Percentiles rank a stretch among this genome's conserved stretches.
These are phyloP conservation scores for Fusarium sp. DNA, from an alignment of 2,329 filamentous ascomycete species.

Conservation along the genomic window DNA sequence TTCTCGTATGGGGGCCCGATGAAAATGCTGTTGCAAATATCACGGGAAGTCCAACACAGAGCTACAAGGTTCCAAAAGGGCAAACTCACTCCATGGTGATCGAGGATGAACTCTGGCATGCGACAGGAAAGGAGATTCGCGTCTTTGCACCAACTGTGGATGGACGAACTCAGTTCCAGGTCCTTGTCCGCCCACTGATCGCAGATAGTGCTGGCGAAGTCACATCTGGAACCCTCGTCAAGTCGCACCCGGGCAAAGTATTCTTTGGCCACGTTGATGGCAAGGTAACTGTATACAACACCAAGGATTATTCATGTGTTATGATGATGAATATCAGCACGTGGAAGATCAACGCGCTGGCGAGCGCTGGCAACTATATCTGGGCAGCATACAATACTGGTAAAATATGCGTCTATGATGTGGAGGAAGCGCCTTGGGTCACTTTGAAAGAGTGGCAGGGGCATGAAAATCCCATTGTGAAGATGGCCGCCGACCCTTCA, in stretches of 20 bases:
- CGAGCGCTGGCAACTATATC: slow-evolving; percentile 81
- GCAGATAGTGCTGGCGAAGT: slow-evolving; percentile 85
- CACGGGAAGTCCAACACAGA: slow-evolving; percentile 74
- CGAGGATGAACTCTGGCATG: slow-evolving; percentile 88
- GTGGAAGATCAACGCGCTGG: slow-evolving; percentile 93
- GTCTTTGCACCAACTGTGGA: slow-evolving; percentile 80
- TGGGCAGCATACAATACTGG: slow-evolving; percentile 97
- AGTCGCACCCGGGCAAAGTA: slow-evolving; percentile 78
- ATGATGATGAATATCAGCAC: slow-evolving; percentile 85
- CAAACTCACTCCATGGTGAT: slow-evolving; percentile 91
- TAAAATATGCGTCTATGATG: slow-evolving; percentile 93
- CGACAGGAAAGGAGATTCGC: slow-evolving; percentile 85
- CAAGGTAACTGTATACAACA: slow-evolving; percentile 93
- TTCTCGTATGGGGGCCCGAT: slow-evolving; percentile 89
- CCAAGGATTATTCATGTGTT: slow-evolving; percentile 79
- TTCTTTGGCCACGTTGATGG: slow-evolving; percentile 95
- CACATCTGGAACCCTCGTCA: slow-evolving; percentile 82
- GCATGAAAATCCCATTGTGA: slow-evolving; percentile 83
- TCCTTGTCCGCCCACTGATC: slow-evolving; percentile 75
- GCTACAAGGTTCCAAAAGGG: slow-evolving; percentile 80
- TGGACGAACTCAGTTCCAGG: slow-evolving; percentile 77
- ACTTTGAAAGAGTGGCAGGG: slow-evolving; percentile 96
- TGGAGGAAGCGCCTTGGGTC: slow-evolving; percentile 82
- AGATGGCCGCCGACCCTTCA: slow-evolving; percentile 80
- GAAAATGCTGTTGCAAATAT: slow-evolving; percentile 77